Evolutionary conservation across 805 yeast genomes (phyloP), one percentile per base, ranked within the genome.

Genomic region (Lipomyces japonicus): DNA sequence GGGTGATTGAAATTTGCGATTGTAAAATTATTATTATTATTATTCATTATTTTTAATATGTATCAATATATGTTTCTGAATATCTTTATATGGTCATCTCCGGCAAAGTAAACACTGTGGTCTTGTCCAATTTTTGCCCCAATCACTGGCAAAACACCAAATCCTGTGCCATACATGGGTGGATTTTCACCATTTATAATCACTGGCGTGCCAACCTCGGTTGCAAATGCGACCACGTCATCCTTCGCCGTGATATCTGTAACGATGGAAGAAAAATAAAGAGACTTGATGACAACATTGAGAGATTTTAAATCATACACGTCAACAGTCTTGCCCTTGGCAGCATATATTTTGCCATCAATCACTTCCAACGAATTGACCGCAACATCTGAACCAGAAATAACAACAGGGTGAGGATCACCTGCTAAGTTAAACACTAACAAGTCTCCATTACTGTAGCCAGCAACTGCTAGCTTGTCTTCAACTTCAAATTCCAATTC

Each of bases 401-500:
- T 25, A 23, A 19, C 12, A 12, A 25, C 32, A 18, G 48, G 22
- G 37, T 31, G 40, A 35, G 46, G 42, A 46, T 38, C 31, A 14
- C 44, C 43, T 10, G 45, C 40, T 21, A 57, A 16, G 6, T 48
- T 57, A 28, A 30, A 57, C 23, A 54, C 25, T 14, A 37, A 48
- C 9, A 51, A 34, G 25, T 42, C 52, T 2, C 60, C 75, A 43
- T 63, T 57, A 10, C 59, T 61, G 50, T 72, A 69, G 3, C 76
- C 77, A 3, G 68, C 70, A 35, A 66, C 58, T 0, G 64, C 46
- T 9, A 65, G 51, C 50, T 60, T 61, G 39, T 66, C 80, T 5
- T 63, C 66, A 18, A 78, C 75, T 25, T 76, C 86, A 60, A 68
- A 76, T 52, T 79, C 81, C 25, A 73, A 61, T n/a, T 19, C 49